Evolutionary conservation across 176 grass and related monocot species (phyloP), one percentile per base, ranked within the genome.

Genomic region (Areca catechu): DNA sequence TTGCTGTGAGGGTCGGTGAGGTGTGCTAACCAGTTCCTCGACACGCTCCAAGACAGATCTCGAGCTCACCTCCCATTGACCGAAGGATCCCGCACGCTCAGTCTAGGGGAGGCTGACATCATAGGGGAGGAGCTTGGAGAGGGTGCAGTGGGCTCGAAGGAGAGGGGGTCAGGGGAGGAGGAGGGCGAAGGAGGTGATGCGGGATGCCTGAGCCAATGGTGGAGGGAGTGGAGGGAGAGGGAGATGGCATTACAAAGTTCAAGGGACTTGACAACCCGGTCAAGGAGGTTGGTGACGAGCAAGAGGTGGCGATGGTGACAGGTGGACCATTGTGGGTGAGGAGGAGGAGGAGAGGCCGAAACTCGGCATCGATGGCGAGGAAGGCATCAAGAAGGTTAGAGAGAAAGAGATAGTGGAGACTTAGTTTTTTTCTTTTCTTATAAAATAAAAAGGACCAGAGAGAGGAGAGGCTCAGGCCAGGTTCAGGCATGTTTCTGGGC

Each of bases 21-120:
- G 81, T 95, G 78, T n/a, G 85, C 78, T 37, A 86, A 84, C 92
- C 83, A 97, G 67, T 88, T 97, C 80, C 48, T 84, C 14, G 92
- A 97, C 3, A 96, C 75, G 61, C 74, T 87, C 14, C 82, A 50
- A 6, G n/a, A n/a, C n/a, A n/a, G n/a, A n/a, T n/a, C n/a, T n/a
- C n/a, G n/a, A n/a, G n/a, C n/a, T n/a, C n/a, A n/a, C n/a, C n/a
- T n/a, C n/a, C n/a, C n/a, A n/a, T n/a, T n/a, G n/a, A n/a, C n/a
- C n/a, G n/a, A n/a, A n/a, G n/a, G n/a, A n/a, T n/a, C n/a, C n/a
- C n/a, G n/a, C n/a, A n/a, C n/a, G n/a, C n/a, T n/a, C n/a, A n/a
- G n/a, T n/a, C n/a, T n/a, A n/a, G n/a, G 66, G 57, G 14, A n/a
- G n/a, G n/a, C n/a, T n/a, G n/a, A n/a, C n/a, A n/a, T n/a, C n/a